phyloP scores from a whole-genome alignment of 164 flowering plant genomes.

The Nelumbo lutea region DNA sequence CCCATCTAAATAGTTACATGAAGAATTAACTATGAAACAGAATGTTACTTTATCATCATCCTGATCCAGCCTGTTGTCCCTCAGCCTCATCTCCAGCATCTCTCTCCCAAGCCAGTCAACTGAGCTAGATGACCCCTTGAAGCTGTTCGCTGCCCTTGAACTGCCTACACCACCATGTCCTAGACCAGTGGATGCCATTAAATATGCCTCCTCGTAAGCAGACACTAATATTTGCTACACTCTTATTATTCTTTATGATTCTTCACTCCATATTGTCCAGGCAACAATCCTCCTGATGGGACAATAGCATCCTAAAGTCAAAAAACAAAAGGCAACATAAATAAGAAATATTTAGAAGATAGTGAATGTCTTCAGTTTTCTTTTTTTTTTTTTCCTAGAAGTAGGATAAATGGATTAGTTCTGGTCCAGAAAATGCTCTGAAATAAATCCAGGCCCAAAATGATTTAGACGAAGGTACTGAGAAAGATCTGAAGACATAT shows the following conservation, averaged over 20 bases:
- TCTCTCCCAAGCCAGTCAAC: slow-evolving; percentile 90
- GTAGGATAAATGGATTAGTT: background rate
- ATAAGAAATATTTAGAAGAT: background rate
- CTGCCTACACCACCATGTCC: slow-evolving; percentile 85
- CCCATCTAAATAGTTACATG: no score
- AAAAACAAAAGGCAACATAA: background rate
- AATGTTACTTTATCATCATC: slow-evolving; percentile 73
- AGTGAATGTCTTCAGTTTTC: background rate
- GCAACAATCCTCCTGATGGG: slow-evolving; percentile 28
- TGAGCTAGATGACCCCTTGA: slow-evolving; percentile 73
- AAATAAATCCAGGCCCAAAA: background rate
- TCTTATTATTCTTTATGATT: slow-evolving; percentile 4
- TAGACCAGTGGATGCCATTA: slow-evolving; percentile 72
- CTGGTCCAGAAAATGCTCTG: background rate
- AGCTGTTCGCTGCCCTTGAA: slow-evolving; percentile 63
- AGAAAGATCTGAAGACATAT: background rate
- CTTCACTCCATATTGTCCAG: slow-evolving; percentile 26
- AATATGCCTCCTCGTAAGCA: background rate
- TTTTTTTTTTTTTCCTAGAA: background rate
- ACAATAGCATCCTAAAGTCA: slow-evolving; percentile 7
- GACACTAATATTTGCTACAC: slow-evolving; percentile 23
- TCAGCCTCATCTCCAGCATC: slow-evolving; percentile 86
- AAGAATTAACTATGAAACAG: background rate
- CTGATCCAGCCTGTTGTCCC: slow-evolving; percentile 55
- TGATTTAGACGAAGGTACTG: background rate